Conservation (phyloP, 768 basidiomycete species). For the Russula sp. region DNA sequence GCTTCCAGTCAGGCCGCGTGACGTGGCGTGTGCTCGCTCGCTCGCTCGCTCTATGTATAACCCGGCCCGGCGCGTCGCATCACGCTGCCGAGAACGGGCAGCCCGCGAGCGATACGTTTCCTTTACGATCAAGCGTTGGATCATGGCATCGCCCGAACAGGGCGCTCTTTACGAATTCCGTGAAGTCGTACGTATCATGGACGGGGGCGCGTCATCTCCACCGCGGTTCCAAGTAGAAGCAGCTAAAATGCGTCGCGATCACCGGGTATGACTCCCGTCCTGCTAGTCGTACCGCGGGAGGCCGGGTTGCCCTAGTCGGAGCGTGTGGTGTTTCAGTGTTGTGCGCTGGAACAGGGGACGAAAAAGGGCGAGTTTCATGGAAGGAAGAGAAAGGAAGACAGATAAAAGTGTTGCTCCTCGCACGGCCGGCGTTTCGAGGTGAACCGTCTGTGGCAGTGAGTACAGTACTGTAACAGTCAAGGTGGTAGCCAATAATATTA, state of each 20-base stretch:
- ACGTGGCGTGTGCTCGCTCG: not conserved
- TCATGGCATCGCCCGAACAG: constrained; percentile 41
- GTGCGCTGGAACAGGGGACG: too few species aligned
- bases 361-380: too few species aligned
- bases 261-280: constrained; percentile 38
- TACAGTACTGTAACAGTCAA: not conserved
- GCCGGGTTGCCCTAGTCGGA: too few species aligned
- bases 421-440: too few species aligned
- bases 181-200: constrained; percentile 41
- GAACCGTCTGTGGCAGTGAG: not conserved
- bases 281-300: not conserved
- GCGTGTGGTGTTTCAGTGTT: not conserved
- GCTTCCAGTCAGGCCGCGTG: not conserved
- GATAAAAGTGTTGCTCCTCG: too few species aligned
- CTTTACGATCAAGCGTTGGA: constrained; percentile 43
- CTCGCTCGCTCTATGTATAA: not conserved
- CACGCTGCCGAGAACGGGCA: constrained; percentile 41
- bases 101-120: constrained; percentile 39
- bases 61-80: not conserved
- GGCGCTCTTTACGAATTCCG: constrained; percentile 42
- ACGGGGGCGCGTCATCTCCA: constrained; percentile 52
- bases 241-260: constrained; percentile 56
- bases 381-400: too few species aligned
- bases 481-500: too few species aligned
- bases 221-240: constrained; percentile 51